Conservation (phyloP, 805 yeast genomes). For the Nakazawaea laoshanensis region DNA sequence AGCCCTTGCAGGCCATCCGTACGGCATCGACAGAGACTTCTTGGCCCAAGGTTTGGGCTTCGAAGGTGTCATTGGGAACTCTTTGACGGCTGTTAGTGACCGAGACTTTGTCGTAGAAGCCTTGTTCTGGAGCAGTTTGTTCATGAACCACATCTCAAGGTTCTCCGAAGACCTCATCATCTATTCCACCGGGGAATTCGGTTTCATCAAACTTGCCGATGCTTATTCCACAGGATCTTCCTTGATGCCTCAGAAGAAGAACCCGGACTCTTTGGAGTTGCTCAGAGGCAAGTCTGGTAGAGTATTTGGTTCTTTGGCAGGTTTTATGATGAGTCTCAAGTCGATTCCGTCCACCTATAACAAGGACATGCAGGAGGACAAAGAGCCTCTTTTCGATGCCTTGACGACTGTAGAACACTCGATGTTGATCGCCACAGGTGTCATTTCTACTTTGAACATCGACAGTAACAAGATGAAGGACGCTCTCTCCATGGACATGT, state of each 20-base stretch:
- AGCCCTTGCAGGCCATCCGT: slow-evolving; percentile 98
- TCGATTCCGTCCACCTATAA: slow-evolving; percentile 98
- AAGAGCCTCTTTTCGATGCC: slow-evolving; percentile 95
- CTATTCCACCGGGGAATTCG: slow-evolving; percentile 96
- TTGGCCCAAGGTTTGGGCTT: slow-evolving; percentile 78
- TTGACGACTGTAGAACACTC: slow-evolving; percentile 90
- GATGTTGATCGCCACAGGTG: slow-evolving; percentile 91
- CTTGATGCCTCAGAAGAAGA: slow-evolving; percentile 98
- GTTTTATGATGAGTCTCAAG: slow-evolving; percentile 92
- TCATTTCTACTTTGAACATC: slow-evolving; percentile 76
- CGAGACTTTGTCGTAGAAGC: slow-evolving; percentile 96
- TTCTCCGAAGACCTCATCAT: slow-evolving; percentile 91
- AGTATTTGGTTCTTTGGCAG: slow-evolving; percentile 90
- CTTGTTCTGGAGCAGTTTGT: slow-evolving; percentile 89
- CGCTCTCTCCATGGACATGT: slow-evolving; percentile 97
- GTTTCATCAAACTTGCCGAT: slow-evolving; percentile 87
- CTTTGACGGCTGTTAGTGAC: slow-evolving; percentile 93
- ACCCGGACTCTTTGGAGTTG: slow-evolving; percentile 92
- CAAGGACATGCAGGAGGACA: slow-evolving; percentile 98
- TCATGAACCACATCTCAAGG: slow-evolving; percentile 93
- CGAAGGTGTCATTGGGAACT: slow-evolving; percentile 84
- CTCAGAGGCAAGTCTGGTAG: slow-evolving; percentile 97
- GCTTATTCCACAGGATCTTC: slow-evolving; percentile 99
- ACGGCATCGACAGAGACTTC: slow-evolving; percentile 94
- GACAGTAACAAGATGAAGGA: slow-evolving; percentile 70